Conservation (phyloP, 768 basidiomycete genomes). For the Tylopilus felleus region DNA sequence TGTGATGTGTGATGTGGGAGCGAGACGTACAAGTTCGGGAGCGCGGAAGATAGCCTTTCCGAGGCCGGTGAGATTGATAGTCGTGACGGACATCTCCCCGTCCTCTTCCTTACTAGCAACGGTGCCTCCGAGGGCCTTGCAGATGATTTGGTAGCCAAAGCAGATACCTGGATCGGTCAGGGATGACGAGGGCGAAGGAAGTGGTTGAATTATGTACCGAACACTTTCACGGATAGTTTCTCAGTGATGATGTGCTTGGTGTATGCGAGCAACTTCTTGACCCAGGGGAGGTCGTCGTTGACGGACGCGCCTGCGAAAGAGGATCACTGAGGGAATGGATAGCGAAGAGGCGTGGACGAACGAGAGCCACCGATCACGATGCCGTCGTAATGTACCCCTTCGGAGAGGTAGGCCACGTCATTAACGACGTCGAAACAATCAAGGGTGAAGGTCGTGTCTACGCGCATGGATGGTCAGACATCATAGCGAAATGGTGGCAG, state of each 20-base stretch:
- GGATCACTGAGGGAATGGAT: too few relatives aligned
- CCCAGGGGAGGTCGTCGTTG: slow-evolving; percentile 73
- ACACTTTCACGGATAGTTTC: slow-evolving; percentile 61
- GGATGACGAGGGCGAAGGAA: neutral
- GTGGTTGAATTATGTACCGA: slow-evolving; percentile 47
- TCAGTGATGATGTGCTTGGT: slow-evolving; percentile 44
- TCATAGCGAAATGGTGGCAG: neutral
- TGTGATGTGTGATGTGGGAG: neutral
- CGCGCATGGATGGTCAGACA: neutral
- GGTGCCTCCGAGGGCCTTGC: slow-evolving; percentile 66
- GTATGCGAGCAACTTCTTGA: slow-evolving; percentile 61
- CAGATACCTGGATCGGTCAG: slow-evolving; percentile 61
- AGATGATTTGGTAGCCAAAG: slow-evolving; percentile 86
- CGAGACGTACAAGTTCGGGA: neutral
- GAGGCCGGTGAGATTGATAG: neutral
- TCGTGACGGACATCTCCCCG: neutral
- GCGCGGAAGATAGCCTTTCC: neutral
- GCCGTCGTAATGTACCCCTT: slow-evolving; percentile 53
- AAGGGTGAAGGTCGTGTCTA: slow-evolving; percentile 42
- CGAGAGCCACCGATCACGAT: slow-evolving; percentile 83
- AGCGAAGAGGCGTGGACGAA: slow-evolving; percentile 34
- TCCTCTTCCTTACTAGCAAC: slow-evolving; percentile 29
- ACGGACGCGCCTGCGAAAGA: slow-evolving; percentile 59
- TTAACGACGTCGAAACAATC: slow-evolving; percentile 71
- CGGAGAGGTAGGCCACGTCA: slow-evolving; percentile 58